phyloP scores from a whole-genome alignment of 495 filamentous ascomycete species.

The Mytilinidion resinicola region DNA sequence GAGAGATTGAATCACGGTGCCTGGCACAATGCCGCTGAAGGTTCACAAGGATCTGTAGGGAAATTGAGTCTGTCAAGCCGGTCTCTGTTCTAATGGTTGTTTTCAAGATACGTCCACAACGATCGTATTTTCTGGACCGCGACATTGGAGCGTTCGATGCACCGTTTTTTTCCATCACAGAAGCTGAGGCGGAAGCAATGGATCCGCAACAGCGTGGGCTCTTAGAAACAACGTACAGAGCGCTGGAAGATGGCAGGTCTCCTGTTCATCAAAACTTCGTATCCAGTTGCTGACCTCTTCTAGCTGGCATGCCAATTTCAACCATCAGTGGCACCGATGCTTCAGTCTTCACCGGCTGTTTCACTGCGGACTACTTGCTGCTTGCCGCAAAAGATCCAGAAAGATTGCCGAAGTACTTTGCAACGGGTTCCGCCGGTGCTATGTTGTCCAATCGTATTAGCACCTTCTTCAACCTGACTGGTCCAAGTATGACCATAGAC shows the following conservation, averaged over 20 bases:
- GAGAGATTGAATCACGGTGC: too few relatives aligned
- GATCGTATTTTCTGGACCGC: constrained; percentile 7
- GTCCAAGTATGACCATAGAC: neutral
- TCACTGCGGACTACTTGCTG: constrained; percentile 8
- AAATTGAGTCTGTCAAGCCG: too few relatives aligned
- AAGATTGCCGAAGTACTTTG: neutral
- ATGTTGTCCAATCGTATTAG: constrained; percentile 7
- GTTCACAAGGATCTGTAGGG: too few relatives aligned
- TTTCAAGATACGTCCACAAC: too few relatives aligned
- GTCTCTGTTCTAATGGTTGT: too few relatives aligned
- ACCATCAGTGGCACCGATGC: neutral
- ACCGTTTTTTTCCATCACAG: constrained; percentile 7
- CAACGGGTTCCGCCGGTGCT: constrained; percentile 6
- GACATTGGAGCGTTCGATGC: constrained; percentile 4
- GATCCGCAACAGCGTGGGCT: constrained; percentile 14
- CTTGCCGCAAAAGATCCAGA: constrained; percentile 5
- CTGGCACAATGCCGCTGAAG: too few relatives aligned
- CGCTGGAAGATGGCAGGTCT: constrained; percentile 7
- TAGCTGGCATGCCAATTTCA: too few relatives aligned
- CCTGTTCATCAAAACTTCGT: neutral
- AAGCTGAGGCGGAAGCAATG: neutral
- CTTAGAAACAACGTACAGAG: constrained; percentile 8
- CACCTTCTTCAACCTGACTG: neutral
- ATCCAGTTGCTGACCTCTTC: too few relatives aligned
- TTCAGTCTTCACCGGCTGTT: constrained; percentile 6